phyloP scores from a whole-genome alignment of 805 yeast genomes.

The Blastobotrys americana region DNA sequence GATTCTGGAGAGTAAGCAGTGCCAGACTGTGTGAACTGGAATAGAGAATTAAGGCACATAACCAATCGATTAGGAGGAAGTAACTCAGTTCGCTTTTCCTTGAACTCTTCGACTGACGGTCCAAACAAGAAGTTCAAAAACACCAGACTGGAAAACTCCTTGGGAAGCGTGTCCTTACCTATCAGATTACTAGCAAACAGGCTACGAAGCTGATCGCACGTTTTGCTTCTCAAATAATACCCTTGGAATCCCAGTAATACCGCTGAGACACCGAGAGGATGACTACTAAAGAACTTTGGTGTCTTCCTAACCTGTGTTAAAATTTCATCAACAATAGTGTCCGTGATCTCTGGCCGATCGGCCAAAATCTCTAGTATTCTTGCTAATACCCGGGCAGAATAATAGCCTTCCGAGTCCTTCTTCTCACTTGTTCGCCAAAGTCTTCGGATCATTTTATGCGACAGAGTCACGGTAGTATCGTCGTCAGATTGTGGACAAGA shows the following conservation, averaged over 20 bases:
- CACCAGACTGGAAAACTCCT: conserved; percentile 33
- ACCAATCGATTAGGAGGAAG: conserved; percentile 58
- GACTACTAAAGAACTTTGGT: neutral
- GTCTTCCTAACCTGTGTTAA: conserved; percentile 3
- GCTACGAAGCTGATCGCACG: conserved; percentile 46
- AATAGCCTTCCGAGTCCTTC: conserved; percentile 7
- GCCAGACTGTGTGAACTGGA: conserved; percentile 56
- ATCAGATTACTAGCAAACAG: conserved; percentile 57
- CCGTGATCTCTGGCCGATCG: conserved; percentile 4
- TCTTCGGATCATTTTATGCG: conserved; percentile 2
- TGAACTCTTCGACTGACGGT: conserved; percentile 34
- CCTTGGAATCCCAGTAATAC: conserved; percentile 6
- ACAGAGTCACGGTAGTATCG: neutral
- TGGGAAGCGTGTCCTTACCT: neutral
- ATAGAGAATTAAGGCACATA: conserved; percentile 50
- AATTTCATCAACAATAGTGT: neutral
- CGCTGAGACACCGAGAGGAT: conserved; percentile 5
- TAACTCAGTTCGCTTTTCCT: conserved; percentile 30
- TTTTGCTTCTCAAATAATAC: neutral
- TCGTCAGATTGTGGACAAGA: neutral
- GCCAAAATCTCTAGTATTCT: conserved; percentile 3
- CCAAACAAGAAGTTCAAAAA: conserved; percentile 42
- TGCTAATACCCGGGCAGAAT: conserved; percentile 9
- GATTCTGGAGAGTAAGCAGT: conserved; percentile 53
- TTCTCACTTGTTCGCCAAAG: conserved; percentile 5